Evolutionary conservation across 1,139 yeast genomes (phyloP), one percentile per base, ranked within the genome.

Genomic region (Suhomyces bribrorum): DNA sequence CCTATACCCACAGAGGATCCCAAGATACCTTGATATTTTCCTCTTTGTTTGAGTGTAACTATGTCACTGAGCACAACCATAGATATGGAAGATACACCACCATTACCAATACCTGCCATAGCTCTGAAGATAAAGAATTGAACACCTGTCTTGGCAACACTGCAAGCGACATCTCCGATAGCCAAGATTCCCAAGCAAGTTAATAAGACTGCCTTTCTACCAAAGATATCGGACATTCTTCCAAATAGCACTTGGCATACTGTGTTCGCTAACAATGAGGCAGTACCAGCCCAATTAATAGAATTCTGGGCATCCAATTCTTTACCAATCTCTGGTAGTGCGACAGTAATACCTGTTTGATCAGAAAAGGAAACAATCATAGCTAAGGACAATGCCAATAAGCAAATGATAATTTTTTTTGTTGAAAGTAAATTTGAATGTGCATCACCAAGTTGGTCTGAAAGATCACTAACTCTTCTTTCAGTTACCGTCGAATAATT

Each of bases 1-100:
- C 84, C 83, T 8, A 77, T 45, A 0, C 82, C 82, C 22, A 77
- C 67, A 35, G 65, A 59, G 0, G 77, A 56, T 2, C 82, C 83
- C 23, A 77, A 56, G 27, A 71, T 69, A 2, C 77, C 77, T 48
- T 70, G 75, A 47, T 60, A 72, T 45, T 67, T 70, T 0, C 75
- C 71, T 47, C 77, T 56, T 44, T 68, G 66, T 43, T 66, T 60
- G 16, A 69, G 57, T 0, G 73, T 64, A 9, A 69, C 64, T 13
- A 71, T 55, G 43, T 72, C 77, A 36, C 74, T 64, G 39, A 69
- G 57, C 11, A 70, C 62, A n/a, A 70, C 70, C 73, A 70, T 69
- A 1, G 63, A 58, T 37, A 71, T 49, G 22, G 72, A 64, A 28
- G 70, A 69, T 1, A 66, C 61, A 0, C 77, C 77, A 4, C 77